A percentile compares a stretch with the other conserved stretches of the same genome.
These are phyloP conservation scores for Rhizophagus clarus DNA, from an alignment of 192 early-diverging fungal genomes.

Conservation along the genomic window DNA sequence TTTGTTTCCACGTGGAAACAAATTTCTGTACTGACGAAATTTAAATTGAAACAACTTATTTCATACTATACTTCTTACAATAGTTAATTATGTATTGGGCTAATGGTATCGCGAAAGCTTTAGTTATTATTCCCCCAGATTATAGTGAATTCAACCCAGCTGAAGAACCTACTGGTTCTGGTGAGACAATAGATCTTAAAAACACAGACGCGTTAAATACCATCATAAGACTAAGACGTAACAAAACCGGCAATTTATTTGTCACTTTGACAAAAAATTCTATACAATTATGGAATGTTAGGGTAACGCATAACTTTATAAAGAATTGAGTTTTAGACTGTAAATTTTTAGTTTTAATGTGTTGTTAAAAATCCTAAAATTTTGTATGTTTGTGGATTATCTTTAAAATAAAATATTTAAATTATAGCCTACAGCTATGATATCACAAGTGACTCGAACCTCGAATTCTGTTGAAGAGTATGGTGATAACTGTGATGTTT, in stretches of 20 bases:
- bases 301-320: conserved; percentile 46
- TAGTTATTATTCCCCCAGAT: conserved; percentile 38
- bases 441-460: conserved; percentile 66
- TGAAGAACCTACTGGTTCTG: conserved; percentile 36
- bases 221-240: conserved; percentile 50
- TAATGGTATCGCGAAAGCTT: conserved; percentile 46
- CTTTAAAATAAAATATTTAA: background rate
- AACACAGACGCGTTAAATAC: conserved; percentile 30
- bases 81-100: conserved; percentile 47
- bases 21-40: too few species aligned
- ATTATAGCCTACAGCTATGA: conserved; percentile 64
- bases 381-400: too few species aligned
- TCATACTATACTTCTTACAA: too few species aligned
- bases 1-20: too few species aligned
- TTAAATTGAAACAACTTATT: too few species aligned
- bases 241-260: conserved; percentile 58
- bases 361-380: too few species aligned
- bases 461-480: conserved; percentile 67
- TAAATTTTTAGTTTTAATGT: too few species aligned
- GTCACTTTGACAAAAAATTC: conserved; percentile 61
- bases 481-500: conserved; percentile 68
- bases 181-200: conserved; percentile 30
- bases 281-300: conserved; percentile 64
- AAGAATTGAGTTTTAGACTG: too few species aligned
- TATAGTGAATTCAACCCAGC: conserved; percentile 31